phyloP scores from a whole-genome alignment of 345 rosid species.

The Turnera subulata region DNA sequence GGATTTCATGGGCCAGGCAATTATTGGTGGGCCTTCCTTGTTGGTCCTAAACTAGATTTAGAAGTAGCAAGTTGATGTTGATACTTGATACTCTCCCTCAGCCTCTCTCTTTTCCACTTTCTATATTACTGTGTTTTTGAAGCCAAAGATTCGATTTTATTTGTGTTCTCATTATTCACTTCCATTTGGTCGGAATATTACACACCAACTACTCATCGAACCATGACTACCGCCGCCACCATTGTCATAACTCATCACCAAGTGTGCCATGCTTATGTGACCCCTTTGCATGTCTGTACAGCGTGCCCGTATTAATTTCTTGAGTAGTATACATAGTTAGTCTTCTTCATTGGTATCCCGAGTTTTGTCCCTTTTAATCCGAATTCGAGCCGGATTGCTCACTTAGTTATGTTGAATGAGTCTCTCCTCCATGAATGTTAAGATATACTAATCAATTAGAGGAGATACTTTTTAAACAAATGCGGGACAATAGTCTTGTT shows the following conservation, averaged over 20 bases:
- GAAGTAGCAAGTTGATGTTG: slow-evolving; percentile 30
- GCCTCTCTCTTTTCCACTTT: too few species aligned
- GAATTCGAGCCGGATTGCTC: too few species aligned
- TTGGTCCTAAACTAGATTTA: slow-evolving; percentile 35
- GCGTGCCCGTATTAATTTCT: too few species aligned
- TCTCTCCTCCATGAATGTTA: too few species aligned
- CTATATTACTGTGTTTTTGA: neutral
- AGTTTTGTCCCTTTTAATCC: too few species aligned
- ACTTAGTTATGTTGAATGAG: too few species aligned
- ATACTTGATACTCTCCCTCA: slow-evolving; percentile 5
- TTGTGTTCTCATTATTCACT: slow-evolving; percentile 12
- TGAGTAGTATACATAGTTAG: too few species aligned
- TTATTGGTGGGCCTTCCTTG: slow-evolving; percentile 34
- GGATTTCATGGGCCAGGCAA: slow-evolving; percentile 33
- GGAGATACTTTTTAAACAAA: too few species aligned
- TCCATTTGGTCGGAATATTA: slow-evolving; percentile 34
- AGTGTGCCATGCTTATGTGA: neutral
- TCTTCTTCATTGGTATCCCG: too few species aligned
- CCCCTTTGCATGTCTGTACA: neutral
- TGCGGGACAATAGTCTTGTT: too few species aligned
- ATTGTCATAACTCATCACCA: neutral
- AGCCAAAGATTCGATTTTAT: slow-evolving; percentile 17
- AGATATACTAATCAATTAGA: too few species aligned
- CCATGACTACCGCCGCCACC: slow-evolving; percentile 2
- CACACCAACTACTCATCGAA: slow-evolving; percentile 22